phyloP scores from a whole-genome alignment of 257 asterid genomes.

The Cordia subcordata region DNA sequence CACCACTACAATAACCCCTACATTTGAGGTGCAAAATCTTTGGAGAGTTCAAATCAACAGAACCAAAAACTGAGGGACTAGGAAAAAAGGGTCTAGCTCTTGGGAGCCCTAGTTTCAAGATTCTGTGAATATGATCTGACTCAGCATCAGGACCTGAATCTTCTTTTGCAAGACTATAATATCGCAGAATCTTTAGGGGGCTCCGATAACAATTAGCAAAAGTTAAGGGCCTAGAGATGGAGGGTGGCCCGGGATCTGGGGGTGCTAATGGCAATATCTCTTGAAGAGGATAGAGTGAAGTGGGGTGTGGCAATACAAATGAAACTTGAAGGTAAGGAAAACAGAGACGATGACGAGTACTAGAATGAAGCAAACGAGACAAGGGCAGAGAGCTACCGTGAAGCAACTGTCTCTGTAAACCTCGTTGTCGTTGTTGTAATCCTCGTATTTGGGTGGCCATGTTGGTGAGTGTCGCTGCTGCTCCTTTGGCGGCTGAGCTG shows the following conservation, averaged over 20 bases:
- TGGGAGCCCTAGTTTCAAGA: background rate
- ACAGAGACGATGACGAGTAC: conserved; percentile 38
- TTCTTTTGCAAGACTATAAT: conserved; percentile 17
- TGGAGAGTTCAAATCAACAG: background rate
- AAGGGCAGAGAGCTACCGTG: conserved; percentile 78
- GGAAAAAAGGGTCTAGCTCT: background rate
- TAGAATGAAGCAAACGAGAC: conserved; percentile 57
- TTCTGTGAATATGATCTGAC: conserved; percentile 14
- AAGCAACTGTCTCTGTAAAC: conserved; percentile 40
- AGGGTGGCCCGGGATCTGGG: background rate
- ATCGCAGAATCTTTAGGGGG: conserved; percentile 9
- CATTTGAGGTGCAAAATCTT: conserved; percentile 4
- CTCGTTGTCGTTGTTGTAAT: conserved; percentile 30
- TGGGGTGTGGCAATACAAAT: conserved; percentile 73
- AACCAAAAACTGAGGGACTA: conserved; percentile 5
- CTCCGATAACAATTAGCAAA: background rate
- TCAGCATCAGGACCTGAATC: conserved; percentile 29
- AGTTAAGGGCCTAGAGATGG: conserved; percentile 4
- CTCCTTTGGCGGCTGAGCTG: conserved; percentile 30
- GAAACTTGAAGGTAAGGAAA: conserved; percentile 62
- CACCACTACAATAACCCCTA: conserved; percentile 35
- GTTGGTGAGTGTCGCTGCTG: conserved; percentile 17
- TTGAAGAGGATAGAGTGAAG: conserved; percentile 58
- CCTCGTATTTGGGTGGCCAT: conserved; percentile 26
- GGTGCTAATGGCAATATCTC: conserved; percentile 43